Conservation (phyloP, 2,329 filamentous ascomycete species). For the Chaetomiaceae sp. region DNA sequence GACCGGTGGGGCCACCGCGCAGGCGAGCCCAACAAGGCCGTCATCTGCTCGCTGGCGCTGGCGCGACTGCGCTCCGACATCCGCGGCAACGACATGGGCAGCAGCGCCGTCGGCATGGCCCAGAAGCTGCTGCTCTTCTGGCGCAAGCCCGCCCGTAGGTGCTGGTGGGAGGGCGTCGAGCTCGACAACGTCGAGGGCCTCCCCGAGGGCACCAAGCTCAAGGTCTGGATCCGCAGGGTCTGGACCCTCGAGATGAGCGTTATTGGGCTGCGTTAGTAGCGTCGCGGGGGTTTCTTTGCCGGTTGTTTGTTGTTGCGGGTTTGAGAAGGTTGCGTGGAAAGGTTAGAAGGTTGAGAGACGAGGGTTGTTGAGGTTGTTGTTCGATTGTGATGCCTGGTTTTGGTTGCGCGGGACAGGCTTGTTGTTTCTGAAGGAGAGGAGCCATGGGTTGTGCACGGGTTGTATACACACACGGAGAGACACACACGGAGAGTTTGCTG, state of each 20-base stretch:
- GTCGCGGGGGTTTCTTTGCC: background rate
- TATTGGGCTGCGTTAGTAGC: conserved; percentile 65
- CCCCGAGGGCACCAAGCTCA: conserved; percentile 56
- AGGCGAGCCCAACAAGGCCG: conserved; percentile 96
- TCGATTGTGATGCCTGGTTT: too few relatives aligned
- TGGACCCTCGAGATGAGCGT: conserved; percentile 99
- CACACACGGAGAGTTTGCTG: too few relatives aligned
- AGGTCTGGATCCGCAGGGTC: conserved; percentile 96
- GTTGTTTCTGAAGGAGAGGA: too few relatives aligned
- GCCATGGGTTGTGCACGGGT: too few relatives aligned
- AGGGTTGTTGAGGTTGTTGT: too few relatives aligned
- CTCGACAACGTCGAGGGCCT: conserved; percentile 85
- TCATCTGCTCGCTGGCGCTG: conserved; percentile 93
- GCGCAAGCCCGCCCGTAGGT: conserved; percentile 91
- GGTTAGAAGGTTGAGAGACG: too few relatives aligned
- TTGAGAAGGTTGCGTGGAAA: too few relatives aligned
- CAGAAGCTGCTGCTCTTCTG: conserved; percentile 97
- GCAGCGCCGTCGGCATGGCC: conserved; percentile 89
- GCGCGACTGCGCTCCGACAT: conserved; percentile 91
- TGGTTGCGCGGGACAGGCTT: too few relatives aligned
- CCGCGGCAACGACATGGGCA: conserved; percentile 68
- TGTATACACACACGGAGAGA: too few relatives aligned
- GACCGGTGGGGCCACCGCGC: conserved; percentile 94
- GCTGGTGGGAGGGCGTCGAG: conserved; percentile 99
- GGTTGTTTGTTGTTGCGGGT: too few relatives aligned